Percentiles rank a stretch among this genome's conserved stretches.
Evolutionary conservation across 139 green algal genomes (phyloP).

Genomic region (Auxenochlorella pyrenoidosa): DNA sequence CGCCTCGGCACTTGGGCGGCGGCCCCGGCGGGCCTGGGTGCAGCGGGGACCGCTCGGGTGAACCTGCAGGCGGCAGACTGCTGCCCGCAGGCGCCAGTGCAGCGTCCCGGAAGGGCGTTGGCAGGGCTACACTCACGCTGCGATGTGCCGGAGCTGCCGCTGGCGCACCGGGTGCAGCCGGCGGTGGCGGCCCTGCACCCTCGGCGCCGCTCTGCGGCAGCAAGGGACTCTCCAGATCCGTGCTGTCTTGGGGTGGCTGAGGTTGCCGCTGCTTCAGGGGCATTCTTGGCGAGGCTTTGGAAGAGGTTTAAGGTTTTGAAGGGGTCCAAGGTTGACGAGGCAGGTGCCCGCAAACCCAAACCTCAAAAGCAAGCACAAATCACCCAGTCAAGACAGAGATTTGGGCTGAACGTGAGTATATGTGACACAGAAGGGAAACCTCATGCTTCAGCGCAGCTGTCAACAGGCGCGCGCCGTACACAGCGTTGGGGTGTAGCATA

Average conservation of each 20-base stretch:
- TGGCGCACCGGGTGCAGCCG: too few relatives aligned
- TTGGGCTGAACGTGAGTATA: too few relatives aligned
- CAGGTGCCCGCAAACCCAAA: too few relatives aligned
- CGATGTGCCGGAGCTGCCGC: background rate
- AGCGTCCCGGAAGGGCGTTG: slow-evolving; percentile 22
- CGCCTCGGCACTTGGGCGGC: background rate
- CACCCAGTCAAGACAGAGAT: background rate
- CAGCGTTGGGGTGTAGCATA: too few relatives aligned
- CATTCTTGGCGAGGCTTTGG: background rate
- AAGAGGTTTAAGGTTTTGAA: too few relatives aligned
- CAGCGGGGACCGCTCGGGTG: background rate
- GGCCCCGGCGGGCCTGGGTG: background rate
- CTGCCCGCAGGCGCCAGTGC: background rate
- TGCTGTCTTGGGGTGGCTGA: background rate
- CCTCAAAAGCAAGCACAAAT: background rate
- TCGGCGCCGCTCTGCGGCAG: background rate
- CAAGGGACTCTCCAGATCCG: background rate
- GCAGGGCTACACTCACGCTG: background rate
- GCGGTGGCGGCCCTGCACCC: too few relatives aligned
- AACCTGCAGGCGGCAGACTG: background rate
- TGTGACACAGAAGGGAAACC: too few relatives aligned
- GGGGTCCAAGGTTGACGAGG: background rate
- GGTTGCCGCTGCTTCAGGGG: background rate
- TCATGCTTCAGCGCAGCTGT: too few relatives aligned
- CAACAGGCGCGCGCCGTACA: too few relatives aligned